phyloP scores from a whole-genome alignment of 805 yeast genomes.

The Saturnispora kantuleensis region DNA sequence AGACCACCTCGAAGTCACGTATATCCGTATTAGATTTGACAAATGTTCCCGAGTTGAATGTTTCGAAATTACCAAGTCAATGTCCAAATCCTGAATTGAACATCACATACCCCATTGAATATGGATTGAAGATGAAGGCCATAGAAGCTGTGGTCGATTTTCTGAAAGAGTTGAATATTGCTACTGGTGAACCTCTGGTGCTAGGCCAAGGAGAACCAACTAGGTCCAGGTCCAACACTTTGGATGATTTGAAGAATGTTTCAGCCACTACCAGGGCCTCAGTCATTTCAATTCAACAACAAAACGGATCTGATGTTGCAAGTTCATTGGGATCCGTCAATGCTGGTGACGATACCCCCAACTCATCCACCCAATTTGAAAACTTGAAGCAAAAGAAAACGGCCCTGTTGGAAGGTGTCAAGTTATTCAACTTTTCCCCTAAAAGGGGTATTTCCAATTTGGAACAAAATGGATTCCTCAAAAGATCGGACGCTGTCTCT shows the following conservation, averaged over 20 bases:
- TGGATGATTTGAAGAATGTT: conserved; percentile 8
- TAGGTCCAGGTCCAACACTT: not conserved
- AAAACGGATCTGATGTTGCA: conserved; percentile 19
- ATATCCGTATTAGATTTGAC: conserved; percentile 44
- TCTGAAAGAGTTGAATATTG: conserved; percentile 66
- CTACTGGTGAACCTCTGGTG: conserved; percentile 52
- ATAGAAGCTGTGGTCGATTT: conserved; percentile 74
- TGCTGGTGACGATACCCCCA: conserved; percentile 31
- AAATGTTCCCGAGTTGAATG: conserved; percentile 68
- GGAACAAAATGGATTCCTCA: conserved; percentile 53
- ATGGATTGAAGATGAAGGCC: conserved; percentile 74
- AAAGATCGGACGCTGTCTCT: conserved; percentile 47
- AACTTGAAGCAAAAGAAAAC: conserved; percentile 74
- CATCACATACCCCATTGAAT: conserved; percentile 60
- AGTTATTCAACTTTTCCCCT: conserved; percentile 76
- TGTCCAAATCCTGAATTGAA: conserved; percentile 47
- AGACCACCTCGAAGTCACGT: conserved; percentile 34
- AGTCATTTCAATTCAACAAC: not conserved
- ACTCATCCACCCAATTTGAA: conserved; percentile 80
- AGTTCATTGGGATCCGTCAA: conserved; percentile 18
- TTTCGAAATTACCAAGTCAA: conserved; percentile 48
- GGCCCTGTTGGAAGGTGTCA: conserved; percentile 65
- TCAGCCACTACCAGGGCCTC: conserved; percentile 2
- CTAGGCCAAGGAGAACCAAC: conserved; percentile 20
- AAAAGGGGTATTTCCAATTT: conserved; percentile 65